Conservation (phyloP, 108 stramenopile genomes). For the Cyclotella baltica region DNA sequence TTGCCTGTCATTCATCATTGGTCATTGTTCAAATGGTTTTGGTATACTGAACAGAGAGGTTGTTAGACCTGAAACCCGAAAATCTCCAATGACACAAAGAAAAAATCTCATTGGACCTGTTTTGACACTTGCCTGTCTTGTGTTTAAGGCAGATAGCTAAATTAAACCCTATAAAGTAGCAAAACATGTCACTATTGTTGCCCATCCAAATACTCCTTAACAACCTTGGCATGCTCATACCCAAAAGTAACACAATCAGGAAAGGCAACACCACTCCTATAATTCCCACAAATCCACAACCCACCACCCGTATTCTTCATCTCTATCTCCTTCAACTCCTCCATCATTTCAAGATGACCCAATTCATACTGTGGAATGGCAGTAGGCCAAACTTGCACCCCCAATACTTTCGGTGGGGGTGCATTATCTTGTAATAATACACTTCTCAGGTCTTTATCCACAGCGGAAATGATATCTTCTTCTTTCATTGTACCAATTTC, state of each 20-base stretch:
- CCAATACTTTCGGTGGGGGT: slow-evolving; percentile 85
- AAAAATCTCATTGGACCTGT: no score
- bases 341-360: slow-evolving; percentile 82
- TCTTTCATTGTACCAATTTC: slow-evolving; percentile 83
- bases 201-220: slow-evolving; percentile 66
- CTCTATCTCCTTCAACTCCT: slow-evolving; percentile 65
- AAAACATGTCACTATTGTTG: not conserved
- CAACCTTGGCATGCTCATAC: slow-evolving; percentile 84
- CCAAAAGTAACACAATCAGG: slow-evolving; percentile 96
- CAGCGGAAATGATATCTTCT: slow-evolving; percentile 88
- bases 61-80: no score
- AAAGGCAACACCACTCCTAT: slow-evolving; percentile 94
- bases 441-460: slow-evolving; percentile 86
- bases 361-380: slow-evolving; percentile 95
- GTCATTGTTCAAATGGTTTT: no score
- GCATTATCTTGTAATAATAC: slow-evolving; percentile 86
- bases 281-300: slow-evolving; percentile 92
- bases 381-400: slow-evolving; percentile 89
- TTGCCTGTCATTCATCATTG: no score
- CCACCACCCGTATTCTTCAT: slow-evolving; percentile 57
- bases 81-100: no score
- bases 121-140: no score
- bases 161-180: no score
- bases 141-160: no score
- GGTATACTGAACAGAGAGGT: no score